A percentile compares a stretch with the other conserved stretches of the same genome.
Conservation (phyloP, 768 basidiomycete genomes). For the Crucibulum laeve region DNA sequence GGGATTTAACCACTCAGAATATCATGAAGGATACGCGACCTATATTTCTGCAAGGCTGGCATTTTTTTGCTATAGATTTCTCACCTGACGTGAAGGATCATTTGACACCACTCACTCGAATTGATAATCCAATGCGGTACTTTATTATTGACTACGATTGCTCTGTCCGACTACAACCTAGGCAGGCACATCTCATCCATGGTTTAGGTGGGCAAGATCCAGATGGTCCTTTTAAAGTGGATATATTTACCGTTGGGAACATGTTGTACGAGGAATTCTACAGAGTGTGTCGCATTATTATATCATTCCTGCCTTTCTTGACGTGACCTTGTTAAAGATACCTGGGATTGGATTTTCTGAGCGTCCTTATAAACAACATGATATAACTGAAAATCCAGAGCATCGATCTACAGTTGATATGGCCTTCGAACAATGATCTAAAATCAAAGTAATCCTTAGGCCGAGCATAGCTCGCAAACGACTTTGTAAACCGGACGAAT, state of each 20-base stretch:
- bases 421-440: background rate
- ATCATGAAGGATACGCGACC: conserved; percentile 33
- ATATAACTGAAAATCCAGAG: background rate
- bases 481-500: no score
- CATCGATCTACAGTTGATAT: background rate
- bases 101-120: conserved; percentile 21
- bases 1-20: conserved; percentile 25
- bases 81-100: conserved; percentile 25
- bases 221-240: conserved; percentile 21
- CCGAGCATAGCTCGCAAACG: no score
- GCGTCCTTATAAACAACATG: background rate
- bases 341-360: background rate
- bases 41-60: conserved; percentile 28
- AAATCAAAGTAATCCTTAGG: background rate
- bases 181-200: background rate
- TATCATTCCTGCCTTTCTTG: background rate
- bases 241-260: conserved; percentile 25
- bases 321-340: background rate
- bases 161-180: conserved; percentile 14
- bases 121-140: conserved; percentile 31
- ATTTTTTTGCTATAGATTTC: conserved; percentile 23
- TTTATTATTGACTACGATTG: conserved; percentile 32
- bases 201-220: conserved; percentile 19
- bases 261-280: conserved; percentile 18
- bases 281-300: conserved; percentile 9